phyloP scores from a whole-genome alignment of 2,329 filamentous ascomycete genomes.

The Fusarium vanettenii region DNA sequence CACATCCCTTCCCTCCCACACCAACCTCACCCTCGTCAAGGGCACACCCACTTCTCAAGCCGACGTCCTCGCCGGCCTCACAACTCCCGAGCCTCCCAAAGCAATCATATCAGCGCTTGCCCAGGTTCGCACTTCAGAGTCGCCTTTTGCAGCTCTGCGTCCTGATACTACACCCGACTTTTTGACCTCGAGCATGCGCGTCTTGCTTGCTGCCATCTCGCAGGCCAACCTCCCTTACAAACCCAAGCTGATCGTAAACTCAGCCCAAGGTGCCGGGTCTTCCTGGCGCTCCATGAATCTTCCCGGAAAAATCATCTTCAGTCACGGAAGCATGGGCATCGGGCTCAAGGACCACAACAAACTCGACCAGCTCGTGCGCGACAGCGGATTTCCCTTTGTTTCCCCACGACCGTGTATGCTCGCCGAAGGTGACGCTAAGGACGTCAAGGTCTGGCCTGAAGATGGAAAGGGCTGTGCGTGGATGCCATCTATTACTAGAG shows the following conservation, averaged over 20 bases:
- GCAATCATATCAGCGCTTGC: conserved; percentile 18
- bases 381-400: conserved; percentile 16
- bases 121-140: conserved; percentile 11
- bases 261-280: conserved; percentile 3
- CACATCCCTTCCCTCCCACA: neutral
- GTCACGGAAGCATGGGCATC: conserved; percentile 21
- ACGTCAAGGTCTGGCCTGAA: conserved; percentile 26
- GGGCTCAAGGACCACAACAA: conserved; percentile 24
- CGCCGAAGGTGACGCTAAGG: neutral
- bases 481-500: conserved; percentile 29
- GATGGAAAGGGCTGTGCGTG: conserved; percentile 30
- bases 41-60: conserved; percentile 20
- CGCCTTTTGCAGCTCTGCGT: conserved; percentile 5
- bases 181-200: conserved; percentile 14
- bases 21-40: conserved; percentile 17
- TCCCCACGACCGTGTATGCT: conserved; percentile 24
- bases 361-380: conserved; percentile 9
- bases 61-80: neutral
- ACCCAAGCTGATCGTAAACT: conserved; percentile 22
- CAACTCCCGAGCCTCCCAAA: neutral
- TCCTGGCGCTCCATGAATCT: conserved; percentile 29
- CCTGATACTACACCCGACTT: conserved; percentile 26
- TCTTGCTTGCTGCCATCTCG: neutral
- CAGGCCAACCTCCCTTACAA: rapidly evolving
- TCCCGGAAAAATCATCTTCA: conserved; percentile 16